Evolutionary conservation across 345 rosid genomes (phyloP), one percentile per base, ranked within the genome.

Genomic region (Populus pruinosa): DNA sequence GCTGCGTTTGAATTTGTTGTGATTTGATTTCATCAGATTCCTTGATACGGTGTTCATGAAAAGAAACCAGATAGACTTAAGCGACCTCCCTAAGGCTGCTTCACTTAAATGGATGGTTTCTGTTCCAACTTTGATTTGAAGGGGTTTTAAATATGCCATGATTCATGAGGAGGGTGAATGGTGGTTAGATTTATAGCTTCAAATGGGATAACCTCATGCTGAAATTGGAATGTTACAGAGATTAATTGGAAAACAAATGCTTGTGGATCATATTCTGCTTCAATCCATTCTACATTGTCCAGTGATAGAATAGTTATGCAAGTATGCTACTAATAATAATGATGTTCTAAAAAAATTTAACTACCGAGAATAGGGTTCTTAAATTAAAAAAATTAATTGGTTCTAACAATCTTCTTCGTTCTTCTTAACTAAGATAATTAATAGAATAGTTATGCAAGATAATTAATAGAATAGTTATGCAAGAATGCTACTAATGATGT

Each of bases 301-400:
- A 8, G 27, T 56, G 27, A 20, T 55, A 7, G 11, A 55, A 55
- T 9, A 6, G 23, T 18, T 6, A 14, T 47, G 67, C 39, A 71
- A 74, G 25, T 73, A 65, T 7, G 31, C 61, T 56, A 67, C 4
- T 25, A 25, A 25, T 25, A 0, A 25, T 33, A 33, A 33, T 33
- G 35, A 33, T 33, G 0, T 33, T 33, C 0, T 0, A 33, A 33
- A 33, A 33, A 33, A 33, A 3, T 33, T 4, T 0, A 33, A 31
- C 31, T 31, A 2, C 31, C 0, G 31, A 2, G 0, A 31, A 31
- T 31, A 31, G 0, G 0, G 5, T 4, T 33, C 0, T 0, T 0
- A 33, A 33, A 33, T 33, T 33, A 2, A 33, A 33, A 33, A 33
- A 33, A 3, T 33, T 4, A 4, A 33, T 33, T 33, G 0, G 35